Conservation (phyloP, 257 asterid species). For the Mentha longifolia region DNA sequence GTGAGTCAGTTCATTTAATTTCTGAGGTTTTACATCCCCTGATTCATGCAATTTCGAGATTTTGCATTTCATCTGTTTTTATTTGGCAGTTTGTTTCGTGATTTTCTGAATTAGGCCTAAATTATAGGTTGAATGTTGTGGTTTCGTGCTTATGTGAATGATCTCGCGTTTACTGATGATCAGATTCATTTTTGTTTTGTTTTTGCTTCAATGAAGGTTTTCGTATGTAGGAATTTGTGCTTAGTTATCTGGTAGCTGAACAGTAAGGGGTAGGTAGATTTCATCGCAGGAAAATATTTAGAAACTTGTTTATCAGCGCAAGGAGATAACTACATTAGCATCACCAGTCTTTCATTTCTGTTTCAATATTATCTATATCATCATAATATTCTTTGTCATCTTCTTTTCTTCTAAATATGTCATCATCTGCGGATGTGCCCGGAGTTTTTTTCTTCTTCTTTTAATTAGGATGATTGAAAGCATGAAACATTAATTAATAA, state of each 20-base stretch:
- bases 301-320: background rate
- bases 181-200: background rate
- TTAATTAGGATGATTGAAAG: constrained; percentile 8
- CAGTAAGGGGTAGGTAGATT: background rate
- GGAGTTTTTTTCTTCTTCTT: too few relatives aligned
- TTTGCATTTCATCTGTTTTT: background rate
- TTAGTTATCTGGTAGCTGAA: background rate
- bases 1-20: constrained; percentile 37
- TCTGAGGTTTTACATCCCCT: background rate
- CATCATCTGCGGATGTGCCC: constrained; percentile 17
- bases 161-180: constrained; percentile 25
- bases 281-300: background rate
- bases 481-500: constrained; percentile 24
- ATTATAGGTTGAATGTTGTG: constrained; percentile 26
- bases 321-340: constrained; percentile 1
- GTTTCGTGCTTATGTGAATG: constrained; percentile 22
- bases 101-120: constrained; percentile 22
- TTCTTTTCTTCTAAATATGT: constrained; percentile 23
- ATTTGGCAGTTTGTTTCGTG: background rate
- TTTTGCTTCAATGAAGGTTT: constrained; percentile 8
- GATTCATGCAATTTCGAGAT: constrained; percentile 16
- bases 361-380: background rate
- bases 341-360: background rate
- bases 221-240: background rate
- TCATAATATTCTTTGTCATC: background rate